These are phyloP conservation scores for Neoarthrinium moseri DNA, from an alignment of 2,329 filamentous ascomycete genomes.

Conservation along the genomic window DNA sequence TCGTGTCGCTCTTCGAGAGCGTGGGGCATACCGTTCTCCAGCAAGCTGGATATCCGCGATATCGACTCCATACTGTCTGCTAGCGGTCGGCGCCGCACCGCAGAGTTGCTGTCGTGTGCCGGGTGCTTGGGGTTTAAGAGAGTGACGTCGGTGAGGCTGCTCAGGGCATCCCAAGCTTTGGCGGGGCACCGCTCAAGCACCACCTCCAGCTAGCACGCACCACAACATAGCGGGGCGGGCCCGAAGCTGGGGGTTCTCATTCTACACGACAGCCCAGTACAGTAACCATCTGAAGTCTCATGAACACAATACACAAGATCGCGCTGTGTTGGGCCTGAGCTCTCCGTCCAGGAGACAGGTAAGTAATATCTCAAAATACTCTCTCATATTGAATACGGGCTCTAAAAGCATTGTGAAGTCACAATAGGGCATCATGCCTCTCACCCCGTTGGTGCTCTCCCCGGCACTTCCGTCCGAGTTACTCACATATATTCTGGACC, in stretches of 20 bases:
- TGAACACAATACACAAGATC: too few relatives aligned
- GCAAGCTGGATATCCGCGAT: constrained; percentile 86
- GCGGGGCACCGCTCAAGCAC: constrained; percentile 7
- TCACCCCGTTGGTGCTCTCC: constrained; percentile 40
- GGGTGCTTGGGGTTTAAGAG: not conserved
- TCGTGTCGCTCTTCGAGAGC: not conserved
- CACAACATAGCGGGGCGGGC: not conserved
- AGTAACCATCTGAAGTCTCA: too few relatives aligned
- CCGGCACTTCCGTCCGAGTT: constrained; percentile 59
- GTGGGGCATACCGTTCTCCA: constrained; percentile 77
- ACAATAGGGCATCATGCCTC: constrained; percentile 11
- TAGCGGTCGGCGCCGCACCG: too few relatives aligned
- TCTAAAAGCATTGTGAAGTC: constrained; percentile 16
- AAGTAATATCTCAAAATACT: too few relatives aligned
- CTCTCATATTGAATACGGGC: too few relatives aligned
- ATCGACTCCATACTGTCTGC: constrained; percentile 80
- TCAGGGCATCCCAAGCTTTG: constrained; percentile 4
- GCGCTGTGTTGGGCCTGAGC: too few relatives aligned
- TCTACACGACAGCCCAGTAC: too few relatives aligned
- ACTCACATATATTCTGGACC: constrained; percentile 61
- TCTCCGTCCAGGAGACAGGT: too few relatives aligned
- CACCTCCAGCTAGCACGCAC: not conserved
- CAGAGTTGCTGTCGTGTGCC: constrained; percentile 21
- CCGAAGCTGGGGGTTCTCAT: too few relatives aligned
- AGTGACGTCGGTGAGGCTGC: constrained; percentile 9